A percentile compares a stretch with the other conserved stretches of the same genome.
Conservation (phyloP, 1,284 basidiomycete species). For the Trichosporon asahii region DNA sequence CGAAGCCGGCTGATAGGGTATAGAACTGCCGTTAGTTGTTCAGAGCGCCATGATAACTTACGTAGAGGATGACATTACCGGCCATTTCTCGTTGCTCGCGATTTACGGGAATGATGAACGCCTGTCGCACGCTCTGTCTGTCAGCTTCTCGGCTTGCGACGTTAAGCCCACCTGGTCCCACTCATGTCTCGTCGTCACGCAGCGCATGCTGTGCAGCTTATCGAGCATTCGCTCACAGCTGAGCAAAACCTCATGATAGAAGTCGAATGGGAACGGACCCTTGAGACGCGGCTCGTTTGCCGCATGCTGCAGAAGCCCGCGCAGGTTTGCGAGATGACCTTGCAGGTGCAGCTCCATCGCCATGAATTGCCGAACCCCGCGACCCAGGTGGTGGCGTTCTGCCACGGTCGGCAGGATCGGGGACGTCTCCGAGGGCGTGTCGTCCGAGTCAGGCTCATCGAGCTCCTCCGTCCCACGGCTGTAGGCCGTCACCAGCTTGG, state of each 20-base stretch:
- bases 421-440: not conserved
- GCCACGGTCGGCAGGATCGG: not conserved
- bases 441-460: not conserved
- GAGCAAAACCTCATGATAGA: slow-evolving; percentile 80
- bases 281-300: slow-evolving; percentile 91
- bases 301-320: slow-evolving; percentile 77
- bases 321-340: slow-evolving; percentile 77
- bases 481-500: slow-evolving; percentile 47
- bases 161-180: slow-evolving; percentile 60
- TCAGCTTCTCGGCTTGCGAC: slow-evolving; percentile 1
- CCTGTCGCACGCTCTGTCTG: slow-evolving; percentile 58
- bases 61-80: slow-evolving; percentile 85
- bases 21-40: slow-evolving; percentile 60
- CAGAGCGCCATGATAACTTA: slow-evolving; percentile 31
- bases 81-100: slow-evolving; percentile 78
- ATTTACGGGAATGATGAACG: slow-evolving; percentile 87
- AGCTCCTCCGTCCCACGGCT: slow-evolving; percentile 28
- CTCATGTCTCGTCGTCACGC: slow-evolving; percentile 87
- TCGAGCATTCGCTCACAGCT: slow-evolving; percentile 86
- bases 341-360: slow-evolving; percentile 76
- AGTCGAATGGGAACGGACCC: slow-evolving; percentile 77
- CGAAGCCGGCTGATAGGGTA: slow-evolving; percentile 77
- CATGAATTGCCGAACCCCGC: slow-evolving; percentile 17
- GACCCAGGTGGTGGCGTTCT: slow-evolving; percentile 33
- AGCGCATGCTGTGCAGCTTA: slow-evolving; percentile 84